These are phyloP conservation scores for Ceratocystis variospora DNA, from an alignment of 2,329 filamentous ascomycete genomes.

Conservation along the genomic window DNA sequence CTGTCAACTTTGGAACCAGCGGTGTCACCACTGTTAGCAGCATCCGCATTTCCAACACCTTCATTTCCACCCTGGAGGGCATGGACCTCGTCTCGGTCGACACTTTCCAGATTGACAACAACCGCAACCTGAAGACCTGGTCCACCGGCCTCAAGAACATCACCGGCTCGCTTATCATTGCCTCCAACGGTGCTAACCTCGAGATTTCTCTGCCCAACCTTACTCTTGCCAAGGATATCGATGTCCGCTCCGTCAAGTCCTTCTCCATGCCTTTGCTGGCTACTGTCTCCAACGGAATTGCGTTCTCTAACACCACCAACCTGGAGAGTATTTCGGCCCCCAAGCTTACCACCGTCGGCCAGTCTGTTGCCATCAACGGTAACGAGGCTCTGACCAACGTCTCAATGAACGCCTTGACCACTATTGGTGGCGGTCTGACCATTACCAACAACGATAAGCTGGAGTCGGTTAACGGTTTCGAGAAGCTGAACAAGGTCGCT, in stretches of 20 bases:
- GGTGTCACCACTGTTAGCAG: constrained; percentile 52
- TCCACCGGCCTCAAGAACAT: constrained; percentile 67
- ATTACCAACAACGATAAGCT: constrained; percentile 84
- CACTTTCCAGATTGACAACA: constrained; percentile 77
- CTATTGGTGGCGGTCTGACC: constrained; percentile 64
- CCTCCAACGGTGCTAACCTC: constrained; percentile 65
- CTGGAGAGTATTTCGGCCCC: constrained; percentile 47
- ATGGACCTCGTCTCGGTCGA: constrained; percentile 65
- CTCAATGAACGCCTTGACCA: constrained; percentile 53
- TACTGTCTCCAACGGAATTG: constrained; percentile 62
- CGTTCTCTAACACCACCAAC: constrained; percentile 64
- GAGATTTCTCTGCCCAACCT: constrained; percentile 65
- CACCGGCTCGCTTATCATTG: constrained; percentile 54
- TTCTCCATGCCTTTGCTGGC: constrained; percentile 61
- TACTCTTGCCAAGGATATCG: constrained; percentile 36
- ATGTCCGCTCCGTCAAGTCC: constrained; percentile 60
- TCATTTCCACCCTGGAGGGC: constrained; percentile 61
- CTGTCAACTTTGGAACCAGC: constrained; percentile 35
- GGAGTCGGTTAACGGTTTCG: constrained; percentile 50
- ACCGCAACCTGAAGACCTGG: constrained; percentile 62
- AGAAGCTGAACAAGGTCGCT: constrained; percentile 50
- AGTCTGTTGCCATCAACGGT: constrained; percentile 49
- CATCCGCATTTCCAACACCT: constrained; percentile 74
- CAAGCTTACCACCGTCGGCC: constrained; percentile 55
- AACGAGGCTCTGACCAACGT: constrained; percentile 57